A percentile compares a stretch with the other conserved stretches of the same genome.
Evolutionary conservation across 1,139 yeast species (phyloP).

Genomic region (Arxiozyma slooffiae): DNA sequence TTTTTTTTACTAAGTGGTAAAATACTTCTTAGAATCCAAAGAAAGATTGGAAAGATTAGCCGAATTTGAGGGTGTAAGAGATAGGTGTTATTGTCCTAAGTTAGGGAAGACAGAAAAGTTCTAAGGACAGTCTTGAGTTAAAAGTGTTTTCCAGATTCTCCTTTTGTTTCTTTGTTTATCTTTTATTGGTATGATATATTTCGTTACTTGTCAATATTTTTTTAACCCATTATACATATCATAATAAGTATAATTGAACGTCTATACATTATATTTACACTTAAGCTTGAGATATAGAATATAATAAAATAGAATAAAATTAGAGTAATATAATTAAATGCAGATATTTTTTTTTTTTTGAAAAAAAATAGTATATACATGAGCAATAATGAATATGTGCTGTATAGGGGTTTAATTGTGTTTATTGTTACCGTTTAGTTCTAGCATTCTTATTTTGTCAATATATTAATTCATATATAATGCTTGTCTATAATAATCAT

Average conservation of each 20-base stretch:
- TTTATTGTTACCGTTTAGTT: too few relatives aligned
- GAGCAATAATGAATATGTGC: neutral
- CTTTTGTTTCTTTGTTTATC: neutral
- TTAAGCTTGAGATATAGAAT: neutral
- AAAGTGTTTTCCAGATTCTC: neutral
- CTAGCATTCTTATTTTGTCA: too few relatives aligned
- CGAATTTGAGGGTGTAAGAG: constrained; percentile 25
- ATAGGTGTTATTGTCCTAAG: constrained; percentile 42
- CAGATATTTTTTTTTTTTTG: too few relatives aligned
- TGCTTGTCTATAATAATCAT: too few relatives aligned
- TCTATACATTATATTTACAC: too few relatives aligned
- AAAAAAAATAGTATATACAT: neutral
- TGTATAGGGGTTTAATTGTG: neutral
- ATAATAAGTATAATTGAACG: neutral
- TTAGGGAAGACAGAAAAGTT: constrained; percentile 44
- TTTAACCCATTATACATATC: neutral
- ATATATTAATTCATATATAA: too few relatives aligned
- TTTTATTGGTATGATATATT: too few relatives aligned
- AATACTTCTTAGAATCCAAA: constrained; percentile 78
- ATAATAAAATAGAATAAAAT: too few relatives aligned
- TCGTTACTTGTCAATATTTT: too few relatives aligned
- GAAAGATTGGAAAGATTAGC: constrained; percentile 36
- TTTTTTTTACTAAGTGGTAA: constrained; percentile 81
- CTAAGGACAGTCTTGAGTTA: constrained; percentile 25
- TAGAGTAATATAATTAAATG: too few relatives aligned